A percentile compares a stretch with the other conserved stretches of the same genome.
These are phyloP conservation scores for Aurinia saxatilis DNA, from an alignment of 345 rosid genomes.

Conservation along the genomic window DNA sequence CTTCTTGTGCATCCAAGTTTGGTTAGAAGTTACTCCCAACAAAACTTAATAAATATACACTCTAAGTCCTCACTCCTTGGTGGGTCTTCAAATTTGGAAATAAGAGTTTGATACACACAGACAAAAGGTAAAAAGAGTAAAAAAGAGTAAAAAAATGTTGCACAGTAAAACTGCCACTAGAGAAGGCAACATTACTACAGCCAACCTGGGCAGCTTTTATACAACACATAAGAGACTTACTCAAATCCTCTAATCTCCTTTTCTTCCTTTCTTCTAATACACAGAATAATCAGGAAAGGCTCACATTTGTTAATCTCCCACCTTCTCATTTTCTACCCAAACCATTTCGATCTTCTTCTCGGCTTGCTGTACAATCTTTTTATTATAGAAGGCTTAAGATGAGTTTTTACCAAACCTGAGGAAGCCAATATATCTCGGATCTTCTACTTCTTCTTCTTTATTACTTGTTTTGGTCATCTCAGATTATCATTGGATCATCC, in stretches of 20 bases:
- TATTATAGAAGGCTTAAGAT: neutral
- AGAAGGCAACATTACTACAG: conserved; percentile 66
- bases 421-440: conserved; percentile 19
- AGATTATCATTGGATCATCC: conserved; percentile 74
- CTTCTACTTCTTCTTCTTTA: conserved; percentile 24
- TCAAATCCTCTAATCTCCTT: conserved; percentile 8
- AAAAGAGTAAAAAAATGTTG: conserved; percentile 14
- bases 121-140: neutral
- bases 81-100: conserved; percentile 26
- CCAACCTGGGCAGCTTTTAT: conserved; percentile 95
- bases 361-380: conserved; percentile 17
- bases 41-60: conserved; percentile 19
- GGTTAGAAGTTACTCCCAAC: conserved; percentile 1
- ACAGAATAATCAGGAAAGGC: conserved; percentile 28
- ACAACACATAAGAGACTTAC: conserved; percentile 36
- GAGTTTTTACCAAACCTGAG: conserved; percentile 1
- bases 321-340: neutral
- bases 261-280: conserved; percentile 22
- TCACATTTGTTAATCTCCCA: conserved; percentile 15
- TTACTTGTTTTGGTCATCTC: conserved; percentile 18
- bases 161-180: conserved; percentile 73
- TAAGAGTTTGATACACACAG: conserved; percentile 19
- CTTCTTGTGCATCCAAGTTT: neutral
- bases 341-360: conserved; percentile 6
- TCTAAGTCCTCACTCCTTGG: conserved; percentile 26